Evolutionary conservation across 306 rosid genomes (phyloP), one percentile per base, ranked within the genome.

Genomic region (Fagus sylvatica): DNA sequence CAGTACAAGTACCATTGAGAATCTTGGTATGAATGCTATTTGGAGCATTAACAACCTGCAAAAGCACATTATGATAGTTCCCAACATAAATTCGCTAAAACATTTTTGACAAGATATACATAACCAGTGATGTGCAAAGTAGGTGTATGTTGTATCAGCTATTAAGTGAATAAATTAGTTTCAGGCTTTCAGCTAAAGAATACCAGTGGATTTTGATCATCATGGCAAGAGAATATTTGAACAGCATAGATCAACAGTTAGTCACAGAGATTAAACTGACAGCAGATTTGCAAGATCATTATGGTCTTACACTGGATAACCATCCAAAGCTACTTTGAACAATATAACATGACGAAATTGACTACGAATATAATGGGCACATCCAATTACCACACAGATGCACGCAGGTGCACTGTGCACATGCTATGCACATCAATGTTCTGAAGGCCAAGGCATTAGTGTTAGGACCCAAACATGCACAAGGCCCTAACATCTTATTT

Each of bases 31-130:
- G 76, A 33, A 51, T 46, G 69, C 76, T 74, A 75, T 60, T 81
- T 71, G 76, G 84, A 76, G 72, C 75, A 64, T 69, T 82, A 16
- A 70, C 69, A 64, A 60, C 82, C 99, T 96, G 93, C 65, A 48
- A 87, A 83, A 76, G 77, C 33, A 53, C 73, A 84, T 55, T 74
- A 73, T 42, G 30, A 76, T 57, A 39, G 53, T 73, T 55, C 75
- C 54, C 56, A 57, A 71, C 41, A 56, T 43, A 72, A 65, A 71
- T 41, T 48, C 72, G 40, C 32, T 7, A 65, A 69, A 69, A 54
- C 6, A n/a, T 53, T 42, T 32, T 57, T 12, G 33, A 72, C 15
- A 33, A 15, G 32, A 22, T 22, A 73, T 40, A 53, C 74, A 48
- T 7, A 72, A 10, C 57, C 1, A 53, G 22, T 10, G 39, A 6